Percentiles rank a stretch among this genome's conserved stretches.
Conservation (phyloP, 352 stramenopile genomes). For the Phytophthora pluvialis region DNA sequence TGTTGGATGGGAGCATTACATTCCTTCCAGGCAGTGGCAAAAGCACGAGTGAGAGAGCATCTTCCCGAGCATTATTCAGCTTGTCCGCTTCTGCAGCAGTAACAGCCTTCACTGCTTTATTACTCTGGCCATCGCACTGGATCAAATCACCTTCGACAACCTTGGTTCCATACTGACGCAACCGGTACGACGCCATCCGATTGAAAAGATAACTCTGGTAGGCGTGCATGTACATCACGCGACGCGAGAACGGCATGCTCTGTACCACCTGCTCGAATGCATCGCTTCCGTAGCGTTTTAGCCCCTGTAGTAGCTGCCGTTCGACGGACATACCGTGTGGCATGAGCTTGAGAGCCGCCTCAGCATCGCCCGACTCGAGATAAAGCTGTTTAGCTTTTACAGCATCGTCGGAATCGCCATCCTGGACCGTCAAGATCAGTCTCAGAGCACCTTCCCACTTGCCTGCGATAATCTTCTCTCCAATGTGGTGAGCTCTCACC, state of each 20-base stretch:
- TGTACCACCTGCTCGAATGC: conserved; percentile 64
- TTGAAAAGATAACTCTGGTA: conserved; percentile 87
- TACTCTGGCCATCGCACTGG: conserved; percentile 20
- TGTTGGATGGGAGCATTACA: conserved; percentile 52
- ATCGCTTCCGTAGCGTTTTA: conserved; percentile 63
- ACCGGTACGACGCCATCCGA: conserved; percentile 55
- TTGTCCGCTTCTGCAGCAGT: conserved; percentile 43
- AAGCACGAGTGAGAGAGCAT: conserved; percentile 50
- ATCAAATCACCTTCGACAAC: conserved; percentile 70
- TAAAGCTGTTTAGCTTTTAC: conserved; percentile 54
- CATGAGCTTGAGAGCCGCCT: conserved; percentile 64
- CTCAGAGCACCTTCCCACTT: conserved; percentile 63
- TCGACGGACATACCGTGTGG: conserved; percentile 53
- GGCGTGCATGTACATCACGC: conserved; percentile 77
- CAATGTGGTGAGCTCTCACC: conserved; percentile 73
- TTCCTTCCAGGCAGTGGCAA: conserved; percentile 69
- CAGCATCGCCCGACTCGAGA: conserved; percentile 49
- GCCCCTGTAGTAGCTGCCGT: conserved; percentile 64
- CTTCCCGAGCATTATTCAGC: conserved; percentile 39
- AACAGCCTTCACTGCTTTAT: conserved; percentile 39
- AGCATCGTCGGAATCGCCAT: conserved; percentile 44
- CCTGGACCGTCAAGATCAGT: conserved; percentile 50
- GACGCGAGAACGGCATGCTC: conserved; percentile 60
- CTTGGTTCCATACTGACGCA: conserved; percentile 42
- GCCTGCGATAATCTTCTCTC: conserved; percentile 63